These are phyloP conservation scores for Candida glucosophila DNA, from an alignment of 1,139 yeast species.

Conservation along the genomic window DNA sequence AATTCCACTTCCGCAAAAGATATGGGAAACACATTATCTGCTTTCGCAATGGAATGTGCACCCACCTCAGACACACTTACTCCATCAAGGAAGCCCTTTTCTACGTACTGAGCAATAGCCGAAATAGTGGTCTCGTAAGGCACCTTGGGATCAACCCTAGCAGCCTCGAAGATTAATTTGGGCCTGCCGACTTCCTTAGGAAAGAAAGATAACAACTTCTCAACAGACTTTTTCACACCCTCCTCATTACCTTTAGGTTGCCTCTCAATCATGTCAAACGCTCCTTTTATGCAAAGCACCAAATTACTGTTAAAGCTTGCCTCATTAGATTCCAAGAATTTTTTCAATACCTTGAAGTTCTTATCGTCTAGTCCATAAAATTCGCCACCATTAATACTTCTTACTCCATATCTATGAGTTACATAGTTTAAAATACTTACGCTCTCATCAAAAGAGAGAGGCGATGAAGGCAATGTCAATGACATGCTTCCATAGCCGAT, in stretches of 20 bases:
- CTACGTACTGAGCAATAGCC: conserved; percentile 42
- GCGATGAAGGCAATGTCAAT: conserved; percentile 44
- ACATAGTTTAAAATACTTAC: conserved; percentile 40
- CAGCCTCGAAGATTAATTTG: conserved; percentile 55
- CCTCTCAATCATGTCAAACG: conserved; percentile 22
- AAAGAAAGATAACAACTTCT: conserved; percentile 35
- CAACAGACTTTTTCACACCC: conserved; percentile 41
- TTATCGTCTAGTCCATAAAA: conserved; percentile 55
- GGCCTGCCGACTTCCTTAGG: conserved; percentile 34
- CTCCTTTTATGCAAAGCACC: conserved; percentile 64
- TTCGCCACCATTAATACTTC: conserved; percentile 67
- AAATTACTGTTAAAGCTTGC: conserved; percentile 45
- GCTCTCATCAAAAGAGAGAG: conserved; percentile 37
- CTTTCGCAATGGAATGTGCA: conserved; percentile 49
- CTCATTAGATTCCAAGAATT: conserved; percentile 43
- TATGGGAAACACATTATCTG: conserved; percentile 43
- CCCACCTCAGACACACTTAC: conserved; percentile 67
- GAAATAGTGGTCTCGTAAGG: conserved; percentile 43
- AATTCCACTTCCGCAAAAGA: conserved; percentile 69
- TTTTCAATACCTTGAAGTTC: conserved; percentile 46
- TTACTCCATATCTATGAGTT: conserved; percentile 38
- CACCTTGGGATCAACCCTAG: conserved; percentile 51
- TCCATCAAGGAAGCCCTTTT: conserved; percentile 52
- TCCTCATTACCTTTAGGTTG: conserved; percentile 44
- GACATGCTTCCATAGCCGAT: conserved; percentile 62